Evolutionary conservation across 345 rosid genomes (phyloP), one percentile per base, ranked within the genome.

Genomic region (Alliaria petiolata): DNA sequence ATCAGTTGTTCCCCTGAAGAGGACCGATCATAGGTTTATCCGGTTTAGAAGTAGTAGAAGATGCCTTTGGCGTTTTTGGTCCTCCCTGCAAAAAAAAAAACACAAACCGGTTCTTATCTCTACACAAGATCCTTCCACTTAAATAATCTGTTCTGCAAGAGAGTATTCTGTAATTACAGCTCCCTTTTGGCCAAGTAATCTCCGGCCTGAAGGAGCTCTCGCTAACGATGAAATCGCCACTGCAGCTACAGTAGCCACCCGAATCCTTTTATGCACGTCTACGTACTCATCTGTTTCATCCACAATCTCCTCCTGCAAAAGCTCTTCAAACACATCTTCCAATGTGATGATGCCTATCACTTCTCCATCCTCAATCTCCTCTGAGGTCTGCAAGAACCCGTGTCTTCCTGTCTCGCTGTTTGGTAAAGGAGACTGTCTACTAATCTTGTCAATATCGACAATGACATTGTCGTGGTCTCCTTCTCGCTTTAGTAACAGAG

Each of bases 311-410:
- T 93, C 98, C 89, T 93, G 88, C 70, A 55, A 73, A 56, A 93
- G 92, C 78, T 93, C 98, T 85, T 93, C 98, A 58, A 93, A 93
- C 62, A 93, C 98, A 80, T 93, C 98, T 85, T 93, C 98, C 16
- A 93, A 76, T 34, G 97, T 93, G 80, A 93, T 93, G 74, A 93
- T 89, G 52, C 98, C 98, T 59, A 91, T 81, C 28, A 91, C 95
- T 76, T 93, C 97, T 28, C 97, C 97, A 44, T 91, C 93, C 70
- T 93, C 97, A 53, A 87, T 85, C 79, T 89, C 97, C 59, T 87
- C 96, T 6, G 89, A 76, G 1, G 65, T 62, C 51, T 73, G 83
- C 52, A 81, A 34, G 79, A 84, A 79, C 55, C 86, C 86, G 6
- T 82, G 68, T 44, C 66, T 68, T 12, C 79, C 60, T 9, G 62